Base-by-base conservation (phyloP, 1,284 basidiomycete species). In the Tilletia walkeri region DNA sequence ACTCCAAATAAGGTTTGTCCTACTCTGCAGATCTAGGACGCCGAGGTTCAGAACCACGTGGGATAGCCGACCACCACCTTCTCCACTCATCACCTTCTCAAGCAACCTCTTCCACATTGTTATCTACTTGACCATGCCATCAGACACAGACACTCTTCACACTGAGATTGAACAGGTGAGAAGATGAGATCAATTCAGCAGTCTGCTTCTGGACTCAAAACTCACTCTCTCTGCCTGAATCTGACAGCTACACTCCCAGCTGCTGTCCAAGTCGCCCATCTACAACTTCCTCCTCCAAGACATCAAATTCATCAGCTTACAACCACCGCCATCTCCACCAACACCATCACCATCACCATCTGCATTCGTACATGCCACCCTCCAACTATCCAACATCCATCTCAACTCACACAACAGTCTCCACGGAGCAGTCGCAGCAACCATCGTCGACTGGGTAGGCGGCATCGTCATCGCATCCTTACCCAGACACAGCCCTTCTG, bases 371-470 rank as follows among this genome's bases (percentile, higher is more conserved):
- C 70, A 71, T 67, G 77, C 77, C 20, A 66, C 72, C 50, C 69
- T 78, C 0, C 74, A 73, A n/a, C 70, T 76, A 24, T 66, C 69
- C 0, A 24, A 45, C n/a, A 73, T 70, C 4, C 73, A 75, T 7
- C 71, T 76, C 71, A 78, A 78, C 76, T 67, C 59, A 63, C 72
- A 76, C 61, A 69, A 71, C 50, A 77, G 74, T 70, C 70, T 78
- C 4, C 77, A 78, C 69, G 77, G 77, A 6, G 76, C 75, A 6
- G 75, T 76, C 0, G 75, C 77, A 1, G 77, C 77, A 3, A 78
- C 77, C 12, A 74, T 78, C 45, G 67, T 78, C 45, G 77, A 78
- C 54, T 76, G 75, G 75, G 71, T 77, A 50, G 77, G 75, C 38
- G 75, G 75, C 54, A 68, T 78, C 54, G 73, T 77, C 66, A 73